Evolutionary conservation across 2,329 filamentous ascomycete genomes (phyloP).

Genomic region (Ophiostoma montium): DNA sequence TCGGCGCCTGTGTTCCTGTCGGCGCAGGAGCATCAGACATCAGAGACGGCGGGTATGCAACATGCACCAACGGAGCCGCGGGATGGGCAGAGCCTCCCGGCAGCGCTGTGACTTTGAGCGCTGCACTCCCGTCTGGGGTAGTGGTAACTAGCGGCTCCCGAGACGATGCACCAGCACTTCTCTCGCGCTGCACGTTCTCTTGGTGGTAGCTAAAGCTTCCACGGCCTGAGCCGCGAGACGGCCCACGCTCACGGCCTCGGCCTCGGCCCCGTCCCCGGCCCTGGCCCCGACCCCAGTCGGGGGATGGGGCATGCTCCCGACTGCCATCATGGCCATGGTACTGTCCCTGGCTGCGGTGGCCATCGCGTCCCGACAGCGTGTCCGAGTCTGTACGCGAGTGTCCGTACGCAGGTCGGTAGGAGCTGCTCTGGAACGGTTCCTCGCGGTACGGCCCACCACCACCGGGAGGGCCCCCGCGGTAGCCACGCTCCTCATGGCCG

Average conservation of each 20-base stretch:
- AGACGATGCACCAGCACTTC: too few relatives aligned
- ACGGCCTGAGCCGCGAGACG: too few relatives aligned
- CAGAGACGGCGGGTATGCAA: too few relatives aligned
- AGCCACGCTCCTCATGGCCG: neutral
- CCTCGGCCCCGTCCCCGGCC: neutral
- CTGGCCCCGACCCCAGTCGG: neutral
- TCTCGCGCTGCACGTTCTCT: neutral
- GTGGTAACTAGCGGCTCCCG: neutral
- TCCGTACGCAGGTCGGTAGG: neutral
- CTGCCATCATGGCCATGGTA: neutral
- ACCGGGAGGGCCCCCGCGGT: neutral
- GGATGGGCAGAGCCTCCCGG: too few relatives aligned
- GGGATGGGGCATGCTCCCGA: neutral
- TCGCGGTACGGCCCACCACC: neutral
- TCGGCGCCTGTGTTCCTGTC: neutral
- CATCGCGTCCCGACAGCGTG: neutral
- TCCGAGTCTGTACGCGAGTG: neutral
- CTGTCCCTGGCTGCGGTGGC: neutral
- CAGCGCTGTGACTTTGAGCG: too few relatives aligned
- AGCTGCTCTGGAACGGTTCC: neutral
- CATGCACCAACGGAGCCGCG: too few relatives aligned
- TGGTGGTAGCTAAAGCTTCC: neutral
- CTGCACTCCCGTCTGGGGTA: too few relatives aligned
- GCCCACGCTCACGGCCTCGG: neutral
- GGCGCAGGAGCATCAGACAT: too few relatives aligned